A percentile compares a stretch with the other conserved stretches of the same genome.
Conservation (phyloP, 768 basidiomycete species). For the Suillus subalutaceus region DNA sequence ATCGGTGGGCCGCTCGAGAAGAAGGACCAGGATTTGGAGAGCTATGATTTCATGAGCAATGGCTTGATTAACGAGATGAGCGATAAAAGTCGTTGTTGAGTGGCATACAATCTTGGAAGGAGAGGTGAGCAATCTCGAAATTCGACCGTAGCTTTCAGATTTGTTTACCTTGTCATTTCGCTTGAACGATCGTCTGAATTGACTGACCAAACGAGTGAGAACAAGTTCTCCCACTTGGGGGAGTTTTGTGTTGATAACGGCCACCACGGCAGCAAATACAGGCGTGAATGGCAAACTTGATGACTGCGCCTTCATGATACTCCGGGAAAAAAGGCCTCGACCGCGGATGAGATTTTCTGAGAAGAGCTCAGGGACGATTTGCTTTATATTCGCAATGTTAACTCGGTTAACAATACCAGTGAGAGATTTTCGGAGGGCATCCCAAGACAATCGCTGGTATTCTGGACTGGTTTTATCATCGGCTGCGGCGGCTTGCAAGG, state of each 20-base stretch:
- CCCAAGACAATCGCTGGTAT: slow-evolving; percentile 97
- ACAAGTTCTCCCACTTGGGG: slow-evolving; percentile 96
- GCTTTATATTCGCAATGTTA: slow-evolving; percentile 95
- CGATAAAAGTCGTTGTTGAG: slow-evolving; percentile 89
- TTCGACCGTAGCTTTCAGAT: slow-evolving; percentile 4
- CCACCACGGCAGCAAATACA: slow-evolving; percentile 91
- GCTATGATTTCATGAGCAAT: slow-evolving; percentile 95
- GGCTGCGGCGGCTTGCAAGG: slow-evolving; percentile 76
- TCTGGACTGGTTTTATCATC: slow-evolving; percentile 83
- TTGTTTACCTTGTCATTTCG: slow-evolving; percentile 92
- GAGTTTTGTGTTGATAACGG: slow-evolving; percentile 96
- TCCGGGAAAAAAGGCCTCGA: slow-evolving; percentile 88
- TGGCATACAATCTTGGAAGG: slow-evolving; percentile 79
- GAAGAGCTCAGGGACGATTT: slow-evolving; percentile 89
- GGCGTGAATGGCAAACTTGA: slow-evolving; percentile 98
- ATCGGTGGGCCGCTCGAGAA: slow-evolving; percentile 93
- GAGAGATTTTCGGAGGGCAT: slow-evolving; percentile 94
- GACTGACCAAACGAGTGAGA: slow-evolving; percentile 86
- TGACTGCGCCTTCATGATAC: slow-evolving; percentile 97
- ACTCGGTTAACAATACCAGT: slow-evolving; percentile 99
- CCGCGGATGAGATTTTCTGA: slow-evolving; percentile 93
- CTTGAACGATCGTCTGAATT: slow-evolving; percentile 94
- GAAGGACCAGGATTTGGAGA: slow-evolving; percentile 92
- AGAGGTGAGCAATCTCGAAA: neutral
- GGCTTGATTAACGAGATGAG: slow-evolving; percentile 90